Evolutionary conservation across 805 yeast species (phyloP), one percentile per base, ranked within the genome.

Genomic region (Yarrowia deformans): DNA sequence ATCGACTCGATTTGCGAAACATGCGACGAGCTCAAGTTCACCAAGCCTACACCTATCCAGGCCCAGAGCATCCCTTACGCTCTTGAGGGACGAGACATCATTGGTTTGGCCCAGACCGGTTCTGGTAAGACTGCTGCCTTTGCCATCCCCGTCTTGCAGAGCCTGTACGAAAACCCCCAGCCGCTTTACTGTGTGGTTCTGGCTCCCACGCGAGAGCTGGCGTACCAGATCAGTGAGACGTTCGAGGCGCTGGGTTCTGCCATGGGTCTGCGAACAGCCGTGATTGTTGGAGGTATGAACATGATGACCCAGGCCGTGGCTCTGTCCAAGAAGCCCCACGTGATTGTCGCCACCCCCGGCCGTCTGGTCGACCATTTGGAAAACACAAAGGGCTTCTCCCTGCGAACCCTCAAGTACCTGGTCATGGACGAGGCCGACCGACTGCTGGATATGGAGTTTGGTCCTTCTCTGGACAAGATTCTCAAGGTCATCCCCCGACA

Each of bases 71-170:
- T 94, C 71, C 98, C 98, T 1, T 90, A 90, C 72, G 97, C 97
- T 3, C 80, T 95, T 19, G 87, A 89, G 73, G 97, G 97, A 3
- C 87, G 92, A 72, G 99, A 94, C 80, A 89, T 94, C 58, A 93
- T 94, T 75, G 99, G 99, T 14, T 84, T 94, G 71, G 99, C 99
- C 0, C 97, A 94, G 76, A 94, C 99, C 0, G 99, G 99, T 55
- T 91, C 97, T 4, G 99, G 99, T 72, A 94, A 94, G 79, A 95
- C 99, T 0, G 99, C 98, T 0, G 99, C 99, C 0, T 95, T 95
- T 83, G 98, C 98, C 9, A 87, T 95, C 66, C 99, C 99, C 1
- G 91, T 95, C 55, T 83, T 95, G 40, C 98, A 95, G 78, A 88
- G 91, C 0, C 82, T 95, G 61, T 93, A 97, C 92, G 87, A 91